Base-by-base conservation (phyloP, 805 yeast species). In the Helenozyma rhizophorensis region DNA sequence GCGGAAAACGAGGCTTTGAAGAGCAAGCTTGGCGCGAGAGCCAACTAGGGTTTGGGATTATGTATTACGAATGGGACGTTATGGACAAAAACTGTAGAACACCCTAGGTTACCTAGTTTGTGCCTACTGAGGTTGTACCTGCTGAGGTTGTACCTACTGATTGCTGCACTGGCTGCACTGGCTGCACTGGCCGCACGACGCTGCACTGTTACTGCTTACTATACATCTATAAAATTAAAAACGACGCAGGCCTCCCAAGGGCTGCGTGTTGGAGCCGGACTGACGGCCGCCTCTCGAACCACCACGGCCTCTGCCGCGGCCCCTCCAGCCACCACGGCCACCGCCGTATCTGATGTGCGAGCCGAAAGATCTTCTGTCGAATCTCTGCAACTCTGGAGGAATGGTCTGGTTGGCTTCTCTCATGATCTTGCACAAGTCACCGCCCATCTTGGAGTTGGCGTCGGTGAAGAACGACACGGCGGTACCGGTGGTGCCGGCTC, bases 401-500 rank as follows among this genome's bases (percentile, higher is more conserved):
- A 93, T 68, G 40, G 76, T 74, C 68, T 93, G 98, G 59, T 90
- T 83, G 46, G 98, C 98, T 74, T 93, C 98, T 63, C 80, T 78
- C 74, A 93, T 74, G 54, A 93, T 89, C 53, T 83, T 81, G 53
- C 90, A 76, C 57, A 93, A 75, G 54, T 87, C 93, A 53, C 85
- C 83, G 50, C 97, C 97, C 65, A 88, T 76, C 68, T 83, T 78
- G 51, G 86, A 70, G 72, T 88, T 86, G 47, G 73, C 89, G 45
- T 78, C 83, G 39, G 97, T 87, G 76, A 93, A 93, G 62, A 90
- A 78, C 7, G 97, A 86, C 47, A 88, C 78, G 35, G 98, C 97
- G 42, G 93, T 89, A 76, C 98, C 98, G 43, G 74, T 73, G 43
- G 88, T 80, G 62, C 97, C 97, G 48, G 97, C 98, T 78, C 98